These are phyloP conservation scores for Pleodorina starrii DNA, from an alignment of 139 green algal genomes.

Conservation along the genomic window DNA sequence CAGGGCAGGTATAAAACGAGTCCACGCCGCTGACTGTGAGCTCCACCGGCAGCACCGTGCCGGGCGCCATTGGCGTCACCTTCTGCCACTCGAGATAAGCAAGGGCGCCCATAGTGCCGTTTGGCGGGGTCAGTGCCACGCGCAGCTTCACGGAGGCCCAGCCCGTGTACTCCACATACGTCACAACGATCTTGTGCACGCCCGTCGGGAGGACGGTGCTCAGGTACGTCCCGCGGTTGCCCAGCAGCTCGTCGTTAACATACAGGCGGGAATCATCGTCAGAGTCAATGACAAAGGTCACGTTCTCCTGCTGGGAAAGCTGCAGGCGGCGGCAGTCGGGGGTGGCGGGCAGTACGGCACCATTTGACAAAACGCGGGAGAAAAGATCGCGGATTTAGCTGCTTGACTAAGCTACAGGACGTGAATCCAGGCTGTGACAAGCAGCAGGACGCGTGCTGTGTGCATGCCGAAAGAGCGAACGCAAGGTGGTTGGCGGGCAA, in stretches of 20 bases:
- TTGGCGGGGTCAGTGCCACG: not conserved
- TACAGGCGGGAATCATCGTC: constrained; percentile 28
- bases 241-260: constrained; percentile 32
- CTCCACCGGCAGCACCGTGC: not conserved
- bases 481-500: too few species aligned
- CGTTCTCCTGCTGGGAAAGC: not conserved
- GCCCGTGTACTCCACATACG: constrained; percentile 41
- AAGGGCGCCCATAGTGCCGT: not conserved
- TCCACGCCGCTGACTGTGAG: constrained; percentile 53
- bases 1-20: not conserved
- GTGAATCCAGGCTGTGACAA: too few species aligned
- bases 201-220: not conserved
- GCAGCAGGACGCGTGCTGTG: too few species aligned
- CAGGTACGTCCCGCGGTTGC: not conserved
- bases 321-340: not conserved
- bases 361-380: too few species aligned
- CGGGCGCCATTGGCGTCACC: constrained; percentile 18
- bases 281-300: not conserved
- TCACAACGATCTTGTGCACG: constrained; percentile 34
- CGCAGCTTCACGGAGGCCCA: not conserved
- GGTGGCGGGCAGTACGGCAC: too few species aligned
- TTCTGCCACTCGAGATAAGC: not conserved
- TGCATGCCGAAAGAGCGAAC: too few species aligned
- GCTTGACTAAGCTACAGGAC: too few species aligned
- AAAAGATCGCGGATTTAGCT: too few species aligned